These are phyloP conservation scores for Hansenula lynferdii DNA, from an alignment of 1,139 yeast genomes.

Conservation along the genomic window DNA sequence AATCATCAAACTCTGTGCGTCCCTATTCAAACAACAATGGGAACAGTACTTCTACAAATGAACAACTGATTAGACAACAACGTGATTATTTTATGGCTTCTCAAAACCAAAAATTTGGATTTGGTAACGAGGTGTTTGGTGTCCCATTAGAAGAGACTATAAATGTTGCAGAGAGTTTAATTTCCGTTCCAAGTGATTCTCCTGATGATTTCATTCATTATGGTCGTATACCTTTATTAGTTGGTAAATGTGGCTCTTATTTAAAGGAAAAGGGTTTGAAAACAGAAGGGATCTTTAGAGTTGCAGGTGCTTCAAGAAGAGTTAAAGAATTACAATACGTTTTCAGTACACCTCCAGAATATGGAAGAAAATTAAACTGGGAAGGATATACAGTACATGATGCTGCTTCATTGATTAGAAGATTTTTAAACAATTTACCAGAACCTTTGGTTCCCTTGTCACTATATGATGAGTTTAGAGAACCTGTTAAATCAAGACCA, in stretches of 20 bases:
- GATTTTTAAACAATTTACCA: conserved; percentile 83
- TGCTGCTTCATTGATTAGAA: conserved; percentile 84
- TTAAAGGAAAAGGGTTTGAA: conserved; percentile 70
- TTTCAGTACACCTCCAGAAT: conserved; percentile 84
- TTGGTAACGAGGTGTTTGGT: conserved; percentile 65
- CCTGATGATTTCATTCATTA: conserved; percentile 58
- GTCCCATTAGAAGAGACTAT: conserved; percentile 71
- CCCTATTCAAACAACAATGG: conserved; percentile 28
- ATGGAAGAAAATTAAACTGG: conserved; percentile 87
- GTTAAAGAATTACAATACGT: conserved; percentile 79
- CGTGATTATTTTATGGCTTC: conserved; percentile 46
- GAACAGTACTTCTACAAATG: conserved; percentile 21
- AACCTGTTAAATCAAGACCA: conserved; percentile 61
- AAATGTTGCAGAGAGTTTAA: conserved; percentile 68
- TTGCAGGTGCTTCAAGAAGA: conserved; percentile 88
- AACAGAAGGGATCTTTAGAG: conserved; percentile 89
- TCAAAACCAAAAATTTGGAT: conserved; percentile 25
- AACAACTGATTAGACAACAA: conserved; percentile 40
- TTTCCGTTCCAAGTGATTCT: conserved; percentile 52
- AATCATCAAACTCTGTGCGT: conserved; percentile 46
- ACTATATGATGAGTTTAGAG: conserved; percentile 74
- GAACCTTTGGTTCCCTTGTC: conserved; percentile 87
- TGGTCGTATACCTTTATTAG: conserved; percentile 84
- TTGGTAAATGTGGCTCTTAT: conserved; percentile 90
- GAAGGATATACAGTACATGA: conserved; percentile 94